Evolutionary conservation across 306 rosid species (phyloP).

Genomic region (Betula pendula): DNA sequence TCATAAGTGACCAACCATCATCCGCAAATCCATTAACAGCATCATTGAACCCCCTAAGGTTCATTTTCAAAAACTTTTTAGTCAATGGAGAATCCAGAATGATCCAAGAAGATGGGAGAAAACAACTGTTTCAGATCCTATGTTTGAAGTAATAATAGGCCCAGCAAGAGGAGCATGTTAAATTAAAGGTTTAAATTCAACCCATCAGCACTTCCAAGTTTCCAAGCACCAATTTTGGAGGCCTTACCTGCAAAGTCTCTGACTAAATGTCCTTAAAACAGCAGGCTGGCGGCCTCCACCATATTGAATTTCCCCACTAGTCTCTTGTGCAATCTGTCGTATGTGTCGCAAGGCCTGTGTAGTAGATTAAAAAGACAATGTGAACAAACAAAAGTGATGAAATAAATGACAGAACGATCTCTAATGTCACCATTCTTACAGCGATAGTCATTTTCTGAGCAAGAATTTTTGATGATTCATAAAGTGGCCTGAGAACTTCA

Average conservation of each 20-base stretch:
- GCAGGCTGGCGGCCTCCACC: slow-evolving; percentile 99
- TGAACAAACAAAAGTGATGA: neutral
- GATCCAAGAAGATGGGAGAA: neutral
- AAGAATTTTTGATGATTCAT: slow-evolving; percentile 86
- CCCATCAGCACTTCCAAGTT: neutral
- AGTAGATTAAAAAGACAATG: neutral
- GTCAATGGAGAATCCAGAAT: neutral
- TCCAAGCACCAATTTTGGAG: neutral
- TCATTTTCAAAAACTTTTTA: neutral
- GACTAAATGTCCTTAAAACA: slow-evolving; percentile 89
- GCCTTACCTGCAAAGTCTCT: slow-evolving; percentile 78
- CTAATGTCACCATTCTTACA: slow-evolving; percentile 40
- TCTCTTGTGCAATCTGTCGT: slow-evolving; percentile 89
- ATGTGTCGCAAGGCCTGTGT: slow-evolving; percentile 82
- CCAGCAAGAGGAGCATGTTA: neutral
- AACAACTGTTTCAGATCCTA: neutral
- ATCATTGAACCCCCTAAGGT: slow-evolving; percentile 83
- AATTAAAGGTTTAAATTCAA: neutral
- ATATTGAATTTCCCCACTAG: slow-evolving; percentile 81
- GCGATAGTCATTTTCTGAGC: slow-evolving; percentile 91
- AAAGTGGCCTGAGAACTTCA: slow-evolving; percentile 92
- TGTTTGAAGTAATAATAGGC: neutral
- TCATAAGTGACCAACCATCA: slow-evolving; percentile 88
- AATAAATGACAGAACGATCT: neutral
- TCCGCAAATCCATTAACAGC: slow-evolving; percentile 94